Evolutionary conservation across 148 eudicot species (phyloP).

Genomic region (Rhododendron griersonianum): DNA sequence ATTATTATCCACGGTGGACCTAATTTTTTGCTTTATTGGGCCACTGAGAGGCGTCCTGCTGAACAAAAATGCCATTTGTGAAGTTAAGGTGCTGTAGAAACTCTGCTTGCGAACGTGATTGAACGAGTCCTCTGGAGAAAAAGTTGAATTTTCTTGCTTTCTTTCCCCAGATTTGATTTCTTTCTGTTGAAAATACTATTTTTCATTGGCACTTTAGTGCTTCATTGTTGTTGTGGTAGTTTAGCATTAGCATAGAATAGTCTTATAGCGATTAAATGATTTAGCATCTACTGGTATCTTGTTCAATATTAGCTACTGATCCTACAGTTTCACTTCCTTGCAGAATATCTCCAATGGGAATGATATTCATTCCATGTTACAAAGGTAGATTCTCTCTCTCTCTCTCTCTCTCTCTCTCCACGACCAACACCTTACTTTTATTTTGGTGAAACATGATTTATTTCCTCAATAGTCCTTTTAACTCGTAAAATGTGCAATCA

Average conservation of each 20-base stretch:
- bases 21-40: neutral
- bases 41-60: neutral
- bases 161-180: neutral
- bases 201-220: neutral
- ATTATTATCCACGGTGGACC: neutral
- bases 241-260: neutral
- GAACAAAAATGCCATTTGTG: neutral
- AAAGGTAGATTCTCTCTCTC: slow-evolving; percentile 48
- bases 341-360: slow-evolving; percentile 96
- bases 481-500: neutral
- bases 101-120: neutral
- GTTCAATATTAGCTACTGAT: slow-evolving; percentile 2
- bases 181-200: neutral
- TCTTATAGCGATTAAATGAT: neutral
- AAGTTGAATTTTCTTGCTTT: neutral
- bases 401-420: neutral
- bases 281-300: neutral
- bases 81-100: neutral
- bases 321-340: slow-evolving; percentile 19
- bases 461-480: neutral
- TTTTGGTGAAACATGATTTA: neutral
- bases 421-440: neutral
- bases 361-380: slow-evolving; percentile 96
- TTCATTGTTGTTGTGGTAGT: neutral
- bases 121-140: neutral